These are phyloP conservation scores for Leishmania amazonensis DNA, from an alignment of 208 protist genomes.

Conservation along the genomic window DNA sequence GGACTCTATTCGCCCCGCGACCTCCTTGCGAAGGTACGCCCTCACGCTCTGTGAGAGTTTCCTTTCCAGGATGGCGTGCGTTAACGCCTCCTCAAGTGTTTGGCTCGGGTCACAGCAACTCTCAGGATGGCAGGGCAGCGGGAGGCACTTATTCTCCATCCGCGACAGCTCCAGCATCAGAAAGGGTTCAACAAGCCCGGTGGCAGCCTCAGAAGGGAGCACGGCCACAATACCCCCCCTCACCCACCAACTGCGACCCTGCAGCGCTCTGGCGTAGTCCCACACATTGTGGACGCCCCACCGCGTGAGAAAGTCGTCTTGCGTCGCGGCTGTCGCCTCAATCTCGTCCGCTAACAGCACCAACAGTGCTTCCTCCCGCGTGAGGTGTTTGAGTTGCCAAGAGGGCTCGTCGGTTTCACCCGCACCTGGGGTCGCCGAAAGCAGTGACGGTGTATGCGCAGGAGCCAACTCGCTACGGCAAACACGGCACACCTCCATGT, in stretches of 20 bases:
- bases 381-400: not conserved
- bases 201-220: not conserved
- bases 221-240: constrained; percentile 18
- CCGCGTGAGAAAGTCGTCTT: constrained; percentile 17
- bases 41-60: not conserved
- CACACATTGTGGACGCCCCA: constrained; percentile 28
- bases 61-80: constrained; percentile 3
- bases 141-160: not conserved
- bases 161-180: constrained; percentile 39
- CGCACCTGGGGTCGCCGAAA: not conserved
- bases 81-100: not conserved
- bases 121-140: not conserved
- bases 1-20: constrained; percentile 21
- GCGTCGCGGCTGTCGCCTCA: constrained; percentile 9
- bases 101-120: not conserved
- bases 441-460: not conserved
- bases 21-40: constrained; percentile 4
- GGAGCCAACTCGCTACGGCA: not conserved
- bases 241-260: constrained; percentile 21
- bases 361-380: constrained; percentile 26
- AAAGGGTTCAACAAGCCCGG: constrained; percentile 21
- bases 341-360: constrained; percentile 17
- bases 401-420: not conserved
- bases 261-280: constrained; percentile 19
- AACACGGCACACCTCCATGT: constrained; percentile 28